Evolutionary conservation across 2,329 filamentous ascomycete species (phyloP), one percentile per base, ranked within the genome.

Genomic region (Sarocladium kiliense): DNA sequence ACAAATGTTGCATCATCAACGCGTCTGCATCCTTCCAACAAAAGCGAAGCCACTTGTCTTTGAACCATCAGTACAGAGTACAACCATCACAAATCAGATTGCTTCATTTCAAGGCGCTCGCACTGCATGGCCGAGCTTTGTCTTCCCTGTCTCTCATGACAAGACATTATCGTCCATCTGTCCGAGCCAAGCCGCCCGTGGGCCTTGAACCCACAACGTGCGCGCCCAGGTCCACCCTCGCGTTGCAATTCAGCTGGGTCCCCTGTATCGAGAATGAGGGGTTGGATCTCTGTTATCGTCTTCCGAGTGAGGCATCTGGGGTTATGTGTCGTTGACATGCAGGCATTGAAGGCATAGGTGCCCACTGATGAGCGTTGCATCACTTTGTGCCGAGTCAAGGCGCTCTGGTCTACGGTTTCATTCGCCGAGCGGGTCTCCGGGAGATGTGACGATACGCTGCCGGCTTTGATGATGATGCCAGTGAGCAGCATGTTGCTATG

Each of bases 111-210:
- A n/a, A n/a, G 30, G 7, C 30, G 30, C 30, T 32, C 30, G 12
- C 6, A 12, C 7, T 32, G 12, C 6, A 32, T 32, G 6, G 12
- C 47, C 26, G 7, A 27, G 26, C 30, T 34, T 27, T 10, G 7
- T 23, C 27, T n/a, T 23, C 14, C 12, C 26, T 21, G 23, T n/a
- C 47, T 16, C 27, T 47, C 21, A 23, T 27, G 3, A 51, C 18
- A 19, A 39, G n/a, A 3, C 18, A 36, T 34, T n/a, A 36, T 51
- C 47, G 26, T 23, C 25, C 44, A 7, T 32, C 47, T 12, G 30
- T 16, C 27, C 47, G 47, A 51, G 47, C 47, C 47, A 51, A 51
- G 47, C 34, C 47, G 18, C 12, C 18, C 47, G 21, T 21, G 19
- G n/a, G 14, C 25, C 11, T 11, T 11, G 18, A 49, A 49, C 18